Evolutionary conservation across 768 basidiomycete species (phyloP).

Genomic region (Trametes sanguinea): DNA sequence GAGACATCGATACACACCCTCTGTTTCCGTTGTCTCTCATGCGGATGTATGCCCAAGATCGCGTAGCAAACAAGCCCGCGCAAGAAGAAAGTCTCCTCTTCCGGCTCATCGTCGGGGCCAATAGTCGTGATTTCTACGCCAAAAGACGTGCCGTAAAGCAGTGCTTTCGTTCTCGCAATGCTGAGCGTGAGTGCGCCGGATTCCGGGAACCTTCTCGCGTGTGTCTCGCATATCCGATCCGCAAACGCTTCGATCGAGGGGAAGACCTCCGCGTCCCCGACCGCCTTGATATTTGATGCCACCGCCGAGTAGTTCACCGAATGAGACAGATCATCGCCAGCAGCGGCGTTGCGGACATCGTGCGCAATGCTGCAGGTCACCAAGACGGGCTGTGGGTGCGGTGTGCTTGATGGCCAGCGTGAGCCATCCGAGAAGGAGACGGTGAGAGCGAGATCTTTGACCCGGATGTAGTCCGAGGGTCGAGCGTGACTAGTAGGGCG

Average conservation of each 20-base stretch:
- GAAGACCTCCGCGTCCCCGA: conserved; percentile 37
- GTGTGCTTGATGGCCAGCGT: conserved; percentile 44
- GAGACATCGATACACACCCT: conserved; percentile 55
- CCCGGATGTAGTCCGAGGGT: conserved; percentile 40
- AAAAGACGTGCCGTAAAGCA: conserved; percentile 51
- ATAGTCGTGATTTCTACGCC: conserved; percentile 41
- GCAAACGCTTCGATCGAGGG: conserved; percentile 49
- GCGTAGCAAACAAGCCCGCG: conserved; percentile 49
- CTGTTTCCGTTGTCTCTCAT: conserved; percentile 68
- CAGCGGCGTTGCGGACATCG: conserved; percentile 51
- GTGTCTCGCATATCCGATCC: conserved; percentile 40
- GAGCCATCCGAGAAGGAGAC: conserved; percentile 45
- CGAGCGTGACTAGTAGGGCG: background rate
- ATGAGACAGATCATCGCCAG: conserved; percentile 52
- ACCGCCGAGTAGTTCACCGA: conserved; percentile 69
- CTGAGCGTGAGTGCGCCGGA: conserved; percentile 44
- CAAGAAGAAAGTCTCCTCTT: conserved; percentile 30
- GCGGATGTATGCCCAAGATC: conserved; percentile 68
- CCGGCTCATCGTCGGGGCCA: conserved; percentile 17
- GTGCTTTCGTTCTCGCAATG: conserved; percentile 49
- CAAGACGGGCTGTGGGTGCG: conserved; percentile 52
- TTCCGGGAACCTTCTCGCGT: conserved; percentile 39
- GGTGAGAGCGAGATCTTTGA: conserved; percentile 50
- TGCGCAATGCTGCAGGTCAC: conserved; percentile 53
- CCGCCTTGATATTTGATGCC: conserved; percentile 28